Evolutionary conservation across 345 rosid genomes (phyloP).

Genomic region (Hibiscus mutabilis): DNA sequence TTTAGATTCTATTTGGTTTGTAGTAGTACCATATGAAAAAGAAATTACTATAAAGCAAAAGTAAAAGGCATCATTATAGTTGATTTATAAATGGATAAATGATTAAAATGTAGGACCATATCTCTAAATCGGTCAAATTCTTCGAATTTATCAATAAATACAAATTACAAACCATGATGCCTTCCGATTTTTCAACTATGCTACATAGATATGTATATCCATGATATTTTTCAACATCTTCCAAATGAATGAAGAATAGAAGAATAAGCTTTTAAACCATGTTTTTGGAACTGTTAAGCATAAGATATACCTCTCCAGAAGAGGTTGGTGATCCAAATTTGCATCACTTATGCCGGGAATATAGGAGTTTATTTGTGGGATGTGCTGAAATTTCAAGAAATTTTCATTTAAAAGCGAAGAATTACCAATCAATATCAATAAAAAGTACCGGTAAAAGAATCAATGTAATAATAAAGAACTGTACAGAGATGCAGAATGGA

Average conservation of each 20-base stretch:
- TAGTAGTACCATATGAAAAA: neutral
- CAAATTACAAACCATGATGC: neutral
- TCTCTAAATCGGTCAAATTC: neutral
- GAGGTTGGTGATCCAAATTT: conserved; percentile 86
- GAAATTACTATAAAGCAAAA: neutral
- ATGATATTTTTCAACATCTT: neutral
- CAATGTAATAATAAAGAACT: neutral
- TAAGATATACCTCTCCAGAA: conserved; percentile 58
- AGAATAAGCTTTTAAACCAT: neutral
- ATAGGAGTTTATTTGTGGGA: conserved; percentile 70
- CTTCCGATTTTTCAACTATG: neutral
- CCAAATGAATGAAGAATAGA: neutral
- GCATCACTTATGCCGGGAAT: conserved; percentile 75
- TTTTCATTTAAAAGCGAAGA: neutral
- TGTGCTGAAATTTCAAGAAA: conserved; percentile 44
- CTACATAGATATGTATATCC: neutral
- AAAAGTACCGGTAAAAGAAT: neutral
- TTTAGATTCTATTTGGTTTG: neutral
- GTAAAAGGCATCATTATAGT: neutral
- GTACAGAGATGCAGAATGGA: neutral
- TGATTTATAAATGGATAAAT: neutral
- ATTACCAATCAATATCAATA: neutral
- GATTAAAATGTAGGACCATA: neutral
- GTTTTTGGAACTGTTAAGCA: conserved; percentile 16
- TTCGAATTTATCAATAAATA: conserved; percentile 1